Conservation (phyloP, 2,329 filamentous ascomycete species). For the Xylaria digitata region DNA sequence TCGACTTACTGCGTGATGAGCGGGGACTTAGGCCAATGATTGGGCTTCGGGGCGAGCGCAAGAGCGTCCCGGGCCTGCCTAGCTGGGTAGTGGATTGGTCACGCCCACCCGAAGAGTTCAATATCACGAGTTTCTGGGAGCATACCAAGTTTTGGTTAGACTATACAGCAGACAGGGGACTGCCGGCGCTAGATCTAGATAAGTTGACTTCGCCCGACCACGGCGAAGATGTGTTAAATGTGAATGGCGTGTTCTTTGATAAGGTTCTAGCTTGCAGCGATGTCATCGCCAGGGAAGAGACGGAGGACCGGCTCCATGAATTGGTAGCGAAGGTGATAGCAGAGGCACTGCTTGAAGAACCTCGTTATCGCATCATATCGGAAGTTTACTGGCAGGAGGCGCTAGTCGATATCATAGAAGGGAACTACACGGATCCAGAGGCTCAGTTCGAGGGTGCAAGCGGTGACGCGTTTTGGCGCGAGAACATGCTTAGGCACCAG, state of each 20-base stretch:
- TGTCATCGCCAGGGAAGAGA: constrained; percentile 16
- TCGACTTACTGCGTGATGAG: constrained; percentile 35
- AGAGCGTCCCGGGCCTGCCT: constrained; percentile 28
- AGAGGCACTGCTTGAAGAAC: constrained; percentile 23
- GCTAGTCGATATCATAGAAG: constrained; percentile 30
- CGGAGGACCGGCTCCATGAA: constrained; percentile 5
- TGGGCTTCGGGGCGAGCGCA: constrained; percentile 30
- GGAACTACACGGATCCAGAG: constrained; percentile 15
- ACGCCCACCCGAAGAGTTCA: neutral
- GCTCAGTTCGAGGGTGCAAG: neutral
- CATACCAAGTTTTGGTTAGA: constrained; percentile 26
- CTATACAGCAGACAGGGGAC: constrained; percentile 30
- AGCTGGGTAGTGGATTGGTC: constrained; percentile 39
- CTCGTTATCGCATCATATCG: constrained; percentile 24
- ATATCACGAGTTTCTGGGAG: constrained; percentile 25
- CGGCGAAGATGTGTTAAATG: constrained; percentile 33
- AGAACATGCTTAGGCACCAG: constrained; percentile 30
- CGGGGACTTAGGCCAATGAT: constrained; percentile 31
- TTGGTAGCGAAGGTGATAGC: constrained; percentile 17
- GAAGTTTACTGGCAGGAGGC: constrained; percentile 34
- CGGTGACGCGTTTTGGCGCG: constrained; percentile 28
- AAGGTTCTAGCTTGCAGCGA: constrained; percentile 25
- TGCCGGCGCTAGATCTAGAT: constrained; percentile 30
- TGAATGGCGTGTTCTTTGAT: constrained; percentile 38
- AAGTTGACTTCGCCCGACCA: constrained; percentile 14